A percentile compares a stretch with the other conserved stretches of the same genome.
phyloP scores from a whole-genome alignment of 2,329 filamentous ascomycete genomes.

The Penicillium aurantiogriseum region DNA sequence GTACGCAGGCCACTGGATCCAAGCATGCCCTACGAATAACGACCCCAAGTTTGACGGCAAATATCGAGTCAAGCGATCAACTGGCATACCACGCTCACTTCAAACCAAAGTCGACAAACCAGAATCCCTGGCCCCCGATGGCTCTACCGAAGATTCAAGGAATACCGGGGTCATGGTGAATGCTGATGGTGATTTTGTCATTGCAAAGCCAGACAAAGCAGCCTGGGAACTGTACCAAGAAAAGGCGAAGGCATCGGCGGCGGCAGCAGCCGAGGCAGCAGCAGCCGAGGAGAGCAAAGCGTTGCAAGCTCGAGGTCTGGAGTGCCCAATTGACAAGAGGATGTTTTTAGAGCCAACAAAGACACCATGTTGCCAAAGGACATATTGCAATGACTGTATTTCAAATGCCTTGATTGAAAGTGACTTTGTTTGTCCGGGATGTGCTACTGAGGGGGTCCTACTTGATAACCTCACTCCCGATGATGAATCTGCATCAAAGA shows the following conservation, averaged over 20 bases:
- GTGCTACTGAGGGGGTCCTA: conserved; percentile 84
- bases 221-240: conserved; percentile 97
- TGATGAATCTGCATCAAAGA: conserved; percentile 72
- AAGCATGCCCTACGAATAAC: conserved; percentile 96
- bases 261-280: conserved; percentile 76
- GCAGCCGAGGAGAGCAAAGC: conserved; percentile 78
- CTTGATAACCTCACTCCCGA: conserved; percentile 88
- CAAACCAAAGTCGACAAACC: conserved; percentile 94
- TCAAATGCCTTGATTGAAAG: conserved; percentile 97
- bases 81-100: conserved; percentile 93
- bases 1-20: conserved; percentile 85
- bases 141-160: conserved; percentile 75
- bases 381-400: conserved; percentile 99
- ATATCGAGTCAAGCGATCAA: conserved; percentile 91
- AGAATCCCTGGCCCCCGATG: conserved; percentile 68
- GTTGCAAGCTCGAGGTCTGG: conserved; percentile 80
- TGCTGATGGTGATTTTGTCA: conserved; percentile 94
- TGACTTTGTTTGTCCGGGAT: conserved; percentile 93
- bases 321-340: conserved; percentile 95
- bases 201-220: conserved; percentile 91
- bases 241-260: conserved; percentile 82
- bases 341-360: conserved; percentile 99
- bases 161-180: conserved; percentile 95
- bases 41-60: conserved; percentile 94
- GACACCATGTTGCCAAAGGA: conserved; percentile 97